Evolutionary conservation across 2,329 filamentous ascomycete species (phyloP), one percentile per base, ranked within the genome.

Genomic region (Chaetomiaceae sp.): DNA sequence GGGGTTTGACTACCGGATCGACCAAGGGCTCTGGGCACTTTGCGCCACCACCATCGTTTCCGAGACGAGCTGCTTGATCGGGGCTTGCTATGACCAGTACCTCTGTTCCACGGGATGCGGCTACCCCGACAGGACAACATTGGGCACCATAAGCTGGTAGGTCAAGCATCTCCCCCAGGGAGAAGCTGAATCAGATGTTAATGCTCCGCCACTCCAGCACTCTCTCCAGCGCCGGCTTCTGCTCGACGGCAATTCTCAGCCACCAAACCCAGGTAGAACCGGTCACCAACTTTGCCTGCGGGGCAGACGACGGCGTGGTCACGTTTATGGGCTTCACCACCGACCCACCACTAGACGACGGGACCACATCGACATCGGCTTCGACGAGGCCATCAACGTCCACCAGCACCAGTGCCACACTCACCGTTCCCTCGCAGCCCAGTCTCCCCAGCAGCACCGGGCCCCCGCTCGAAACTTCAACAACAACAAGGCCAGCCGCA

Each of bases 141-240:
- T 71, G 11, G 67, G 65, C 2, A 73, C 70, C 0, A 66, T 70
- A 42, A 69, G 66, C 5, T 74, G 70, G 71, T 72, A 60, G 22
- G 61, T 62, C 15, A n/a, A 14, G 5, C 12, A 2, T 15, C 7
- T 7, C 17, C 6, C 3, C 23, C n/a, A 12, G 6, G 3, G 14
- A 19, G 8, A 29, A 15, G 6, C 25, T 39, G 11, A 8, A 6
- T 23, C 49, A 3, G 4, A 22, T 4, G 7, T 36, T 48, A 29
- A 48, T 27, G 17, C 25, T 15, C 31, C n/a, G 19, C 6, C 17
- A 9, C 12, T 6, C 36, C 52, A 54, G 11, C 50, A 22, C 49
- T n/a, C n/a, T n/a, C 14, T 38, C 43, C 1, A 15, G 55, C 60
- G 19, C 46, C 33, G 1, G 22, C 47, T 71, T 63, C 48, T 73